Base-by-base conservation (phyloP, 352 stramenopile genomes). In the Salisapilia sapeloensis region DNA sequence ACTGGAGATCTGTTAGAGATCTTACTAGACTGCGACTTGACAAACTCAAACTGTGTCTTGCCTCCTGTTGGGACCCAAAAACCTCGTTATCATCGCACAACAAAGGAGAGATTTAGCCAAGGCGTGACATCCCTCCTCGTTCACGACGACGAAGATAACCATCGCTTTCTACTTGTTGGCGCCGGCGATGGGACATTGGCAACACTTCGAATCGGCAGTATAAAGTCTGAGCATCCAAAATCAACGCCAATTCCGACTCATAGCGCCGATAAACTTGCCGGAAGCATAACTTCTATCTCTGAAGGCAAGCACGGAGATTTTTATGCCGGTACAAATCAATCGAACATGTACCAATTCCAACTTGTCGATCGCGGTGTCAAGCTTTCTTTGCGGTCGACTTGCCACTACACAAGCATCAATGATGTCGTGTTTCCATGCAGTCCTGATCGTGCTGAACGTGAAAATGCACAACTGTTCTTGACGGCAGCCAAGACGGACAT, bases 1-100 rank as follows among this genome's bases (percentile, higher is more conserved):
- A 97, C 92, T 0, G 92, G 92, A 29, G 93, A 98, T 41, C 48
- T 98, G 20, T 59, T 98, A 18, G 86, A 96, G 44, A 93, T 97
- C 54, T 71, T 81, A 30, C 66, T 97, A 21, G 78, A 96, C 45
- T 83, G 87, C 38, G 89, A 97, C 55, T 60, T 94, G 32, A 96
- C 94, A 40, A 93, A 94, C 33, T 60, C 69, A 15, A 74, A 80
- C 31, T 86, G 71, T 41, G 46, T 82, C 6, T 67, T 84, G 33
- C 71, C 67, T 16, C 65, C 62, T 12, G 65, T 89, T 9, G 70
- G 72, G 3, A 80, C 60, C 11, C 63, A 83, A 29, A 89, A 82
- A 47, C 72, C 72, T 20, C 67, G 65, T 13, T 97, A 96, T 56
- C 82, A 71, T 38, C 76, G 69, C 32, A 82, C 78, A 14, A 95